Conservation (phyloP, 2,329 filamentous ascomycete genomes). For the Exutisphaerella laricina region DNA sequence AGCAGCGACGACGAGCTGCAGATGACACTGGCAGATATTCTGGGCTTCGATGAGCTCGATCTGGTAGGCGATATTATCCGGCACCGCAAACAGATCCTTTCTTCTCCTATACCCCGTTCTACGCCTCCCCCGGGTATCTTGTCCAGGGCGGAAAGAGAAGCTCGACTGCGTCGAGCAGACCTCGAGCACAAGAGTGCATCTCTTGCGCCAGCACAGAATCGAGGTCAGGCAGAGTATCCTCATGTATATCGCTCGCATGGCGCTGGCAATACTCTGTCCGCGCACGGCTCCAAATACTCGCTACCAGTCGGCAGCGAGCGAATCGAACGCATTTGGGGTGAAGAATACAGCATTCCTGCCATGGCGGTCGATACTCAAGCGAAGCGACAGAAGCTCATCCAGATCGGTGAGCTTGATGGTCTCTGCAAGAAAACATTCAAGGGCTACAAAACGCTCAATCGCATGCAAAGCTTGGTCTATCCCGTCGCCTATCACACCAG, state of each 20-base stretch:
- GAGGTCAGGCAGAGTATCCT: slow-evolving; percentile 72
- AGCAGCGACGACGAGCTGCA: slow-evolving; percentile 79
- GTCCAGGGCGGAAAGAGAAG: slow-evolving; percentile 71
- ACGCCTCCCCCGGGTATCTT: slow-evolving; percentile 53
- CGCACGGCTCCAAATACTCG: slow-evolving; percentile 73
- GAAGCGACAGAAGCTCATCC: slow-evolving; percentile 66
- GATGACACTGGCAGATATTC: slow-evolving; percentile 77
- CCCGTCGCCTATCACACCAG: slow-evolving; percentile 92
- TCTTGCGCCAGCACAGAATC: slow-evolving; percentile 65
- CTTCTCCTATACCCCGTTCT: slow-evolving; percentile 32
- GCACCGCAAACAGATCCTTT: slow-evolving; percentile 63
- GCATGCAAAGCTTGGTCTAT: slow-evolving; percentile 97
- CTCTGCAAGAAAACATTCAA: slow-evolving; percentile 88
- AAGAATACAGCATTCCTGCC: slow-evolving; percentile 84
- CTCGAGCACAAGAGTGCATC: slow-evolving; percentile 73
- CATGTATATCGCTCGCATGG: slow-evolving; percentile 84
- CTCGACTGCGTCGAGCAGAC: slow-evolving; percentile 69
- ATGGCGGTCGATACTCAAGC: slow-evolving; percentile 69
- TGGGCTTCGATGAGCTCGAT: slow-evolving; percentile 91
- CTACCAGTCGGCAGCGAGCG: slow-evolving; percentile 71
- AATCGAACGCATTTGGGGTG: slow-evolving; percentile 68
- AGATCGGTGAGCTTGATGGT: slow-evolving; percentile 78
- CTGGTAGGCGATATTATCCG: slow-evolving; percentile 86
- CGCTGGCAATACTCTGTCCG: slow-evolving; percentile 78
- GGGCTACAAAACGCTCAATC: slow-evolving; percentile 87